Conservation (phyloP, 345 rosid genomes). For the Psidium friedrichsthalianum region DNA sequence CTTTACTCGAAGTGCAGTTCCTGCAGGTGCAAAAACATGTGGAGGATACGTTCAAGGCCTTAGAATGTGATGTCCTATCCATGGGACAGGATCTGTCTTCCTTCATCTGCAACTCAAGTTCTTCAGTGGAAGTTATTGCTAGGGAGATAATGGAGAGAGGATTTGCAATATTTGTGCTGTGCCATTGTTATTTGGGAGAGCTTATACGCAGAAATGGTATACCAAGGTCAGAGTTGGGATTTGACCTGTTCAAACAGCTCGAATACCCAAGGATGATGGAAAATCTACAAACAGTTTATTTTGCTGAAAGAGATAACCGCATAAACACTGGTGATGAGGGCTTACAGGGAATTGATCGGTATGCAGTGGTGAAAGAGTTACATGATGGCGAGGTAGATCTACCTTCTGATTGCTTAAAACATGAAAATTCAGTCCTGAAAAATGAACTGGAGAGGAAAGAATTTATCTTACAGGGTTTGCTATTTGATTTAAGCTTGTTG, state of each 20-base stretch:
- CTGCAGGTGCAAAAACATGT: slow-evolving; percentile 47
- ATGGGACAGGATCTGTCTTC: slow-evolving; percentile 34
- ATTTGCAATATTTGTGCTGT: slow-evolving; percentile 28
- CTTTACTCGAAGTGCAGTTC: slow-evolving; percentile 48
- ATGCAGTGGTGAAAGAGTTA: slow-evolving; percentile 14
- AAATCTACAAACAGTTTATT: slow-evolving; percentile 3
- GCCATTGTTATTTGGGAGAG: slow-evolving; percentile 39
- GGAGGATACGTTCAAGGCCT: slow-evolving; percentile 34
- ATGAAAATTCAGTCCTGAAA: slow-evolving; percentile 48
- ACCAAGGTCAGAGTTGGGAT: slow-evolving; percentile 8
- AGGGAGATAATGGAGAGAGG: slow-evolving; percentile 49
- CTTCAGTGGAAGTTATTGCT: slow-evolving; percentile 44
- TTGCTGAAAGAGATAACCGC: slow-evolving; percentile 2
- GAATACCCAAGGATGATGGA: slow-evolving; percentile 2
- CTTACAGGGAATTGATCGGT: slow-evolving; percentile 6
- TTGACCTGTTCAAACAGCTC: slow-evolving; percentile 9
- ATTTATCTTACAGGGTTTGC: slow-evolving; percentile 64
- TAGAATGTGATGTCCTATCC: slow-evolving; percentile 33
- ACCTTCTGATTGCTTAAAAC: slow-evolving; percentile 14
- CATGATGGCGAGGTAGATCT: slow-evolving; percentile 15
- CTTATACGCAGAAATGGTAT: slow-evolving; percentile 18
- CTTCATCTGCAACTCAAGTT: slow-evolving; percentile 28
- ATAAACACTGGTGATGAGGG: slow-evolving; percentile 9
- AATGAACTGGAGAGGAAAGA: slow-evolving; percentile 75
- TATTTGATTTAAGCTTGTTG: slow-evolving; percentile 79